Evolutionary conservation across 768 basidiomycete species (phyloP).

Genomic region (Boletales sp.): DNA sequence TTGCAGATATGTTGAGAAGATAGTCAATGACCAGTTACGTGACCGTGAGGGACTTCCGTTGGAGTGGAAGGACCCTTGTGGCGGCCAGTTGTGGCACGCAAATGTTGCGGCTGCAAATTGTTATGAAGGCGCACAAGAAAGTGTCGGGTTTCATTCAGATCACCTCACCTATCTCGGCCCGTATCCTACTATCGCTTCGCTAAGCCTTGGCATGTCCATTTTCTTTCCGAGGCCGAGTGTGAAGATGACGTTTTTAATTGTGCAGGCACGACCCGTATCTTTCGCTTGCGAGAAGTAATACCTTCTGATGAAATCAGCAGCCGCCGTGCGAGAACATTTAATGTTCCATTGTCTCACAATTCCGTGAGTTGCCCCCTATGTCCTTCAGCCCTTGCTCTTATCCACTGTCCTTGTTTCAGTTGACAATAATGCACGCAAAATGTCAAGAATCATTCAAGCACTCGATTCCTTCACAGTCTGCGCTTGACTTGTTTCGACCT

Average conservation of each 20-base stretch:
- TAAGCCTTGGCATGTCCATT: conserved; percentile 61
- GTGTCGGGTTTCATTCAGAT: conserved; percentile 81
- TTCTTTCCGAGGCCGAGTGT: not conserved
- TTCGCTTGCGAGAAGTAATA: conserved; percentile 75
- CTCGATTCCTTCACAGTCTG: conserved; percentile 65
- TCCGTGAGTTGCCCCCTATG: conserved; percentile 47
- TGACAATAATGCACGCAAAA: conserved; percentile 84
- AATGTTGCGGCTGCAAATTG: conserved; percentile 87
- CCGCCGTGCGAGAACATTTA: conserved; percentile 68
- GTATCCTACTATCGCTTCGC: conserved; percentile 80
- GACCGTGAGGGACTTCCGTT: conserved; percentile 57
- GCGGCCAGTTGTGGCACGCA: conserved; percentile 56
- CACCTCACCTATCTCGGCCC: conserved; percentile 79
- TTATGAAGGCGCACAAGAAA: conserved; percentile 77
- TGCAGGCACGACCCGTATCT: conserved; percentile 62
- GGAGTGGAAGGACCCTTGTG: conserved; percentile 55
- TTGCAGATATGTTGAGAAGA: conserved; percentile 61
- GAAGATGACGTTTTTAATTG: not conserved
- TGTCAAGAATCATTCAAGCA: conserved; percentile 85
- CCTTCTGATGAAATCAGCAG: conserved; percentile 54
- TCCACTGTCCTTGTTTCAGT: conserved; percentile 34
- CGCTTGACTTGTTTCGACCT: conserved; percentile 72
- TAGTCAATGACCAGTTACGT: conserved; percentile 69
- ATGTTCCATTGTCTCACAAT: conserved; percentile 74
- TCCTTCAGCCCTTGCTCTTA: not conserved